Evolutionary conservation across 179 eudicot genomes (phyloP).

Genomic region (Drosera spatulata): DNA sequence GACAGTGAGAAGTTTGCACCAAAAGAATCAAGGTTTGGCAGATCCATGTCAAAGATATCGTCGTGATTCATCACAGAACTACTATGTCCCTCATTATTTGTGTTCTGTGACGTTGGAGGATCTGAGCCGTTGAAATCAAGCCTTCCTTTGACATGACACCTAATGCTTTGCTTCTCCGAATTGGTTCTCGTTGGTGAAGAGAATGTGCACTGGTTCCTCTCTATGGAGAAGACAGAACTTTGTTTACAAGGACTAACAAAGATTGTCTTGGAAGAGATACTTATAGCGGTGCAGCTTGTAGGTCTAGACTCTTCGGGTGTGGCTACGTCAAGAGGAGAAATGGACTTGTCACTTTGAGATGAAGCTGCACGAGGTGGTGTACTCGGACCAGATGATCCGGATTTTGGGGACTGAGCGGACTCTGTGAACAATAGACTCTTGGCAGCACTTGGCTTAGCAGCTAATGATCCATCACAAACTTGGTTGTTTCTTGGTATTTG

Average conservation of each 20-base stretch:
- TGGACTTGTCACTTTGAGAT: conserved; percentile 54
- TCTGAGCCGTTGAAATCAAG: conserved; percentile 67
- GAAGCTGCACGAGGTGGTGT: conserved; percentile 60
- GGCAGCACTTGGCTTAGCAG: conserved; percentile 56
- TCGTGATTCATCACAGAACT: conserved; percentile 48
- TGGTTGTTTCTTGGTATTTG: conserved; percentile 16
- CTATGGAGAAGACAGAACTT: conserved; percentile 33
- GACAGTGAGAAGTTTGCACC: conserved; percentile 50
- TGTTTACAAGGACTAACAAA: conserved; percentile 67
- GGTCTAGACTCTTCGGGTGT: conserved; percentile 41
- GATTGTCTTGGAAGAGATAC: conserved; percentile 46
- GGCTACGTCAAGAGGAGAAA: conserved; percentile 44
- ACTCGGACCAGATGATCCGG: conserved; percentile 53
- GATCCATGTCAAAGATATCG: conserved; percentile 55
- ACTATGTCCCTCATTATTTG: conserved; percentile 21
- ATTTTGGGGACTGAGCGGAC: conserved; percentile 31
- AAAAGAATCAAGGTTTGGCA: conserved; percentile 50
- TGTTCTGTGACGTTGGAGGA: conserved; percentile 17
- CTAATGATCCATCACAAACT: conserved; percentile 17
- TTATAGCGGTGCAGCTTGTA: conserved; percentile 47
- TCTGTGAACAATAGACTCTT: conserved; percentile 53
- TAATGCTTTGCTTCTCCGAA: conserved; percentile 26
- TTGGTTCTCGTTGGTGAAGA: conserved; percentile 54
- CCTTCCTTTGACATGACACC: conserved; percentile 78
- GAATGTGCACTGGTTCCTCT: conserved; percentile 50